Percentiles rank a stretch among this genome's conserved stretches.
Evolutionary conservation across 495 filamentous ascomycete genomes (phyloP).

Genomic region (Oleoguttula mirabilis): DNA sequence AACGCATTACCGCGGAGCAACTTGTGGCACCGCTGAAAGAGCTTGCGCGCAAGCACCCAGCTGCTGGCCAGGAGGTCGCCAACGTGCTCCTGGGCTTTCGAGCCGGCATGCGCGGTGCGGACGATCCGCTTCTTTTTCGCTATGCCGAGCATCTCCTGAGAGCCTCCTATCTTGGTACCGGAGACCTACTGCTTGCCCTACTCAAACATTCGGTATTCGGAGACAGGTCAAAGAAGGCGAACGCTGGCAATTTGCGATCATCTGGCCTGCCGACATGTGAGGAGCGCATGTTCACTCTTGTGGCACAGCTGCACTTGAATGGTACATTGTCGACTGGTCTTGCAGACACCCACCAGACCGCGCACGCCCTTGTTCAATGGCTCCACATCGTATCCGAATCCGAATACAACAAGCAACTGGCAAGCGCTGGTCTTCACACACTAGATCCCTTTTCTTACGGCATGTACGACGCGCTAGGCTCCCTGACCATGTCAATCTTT

Average conservation of each 20-base stretch:
- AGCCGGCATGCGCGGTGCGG: neutral
- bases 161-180: neutral
- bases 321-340: neutral
- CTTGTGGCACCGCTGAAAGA: slow-evolving; percentile 1
- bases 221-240: neutral
- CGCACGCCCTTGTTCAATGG: slow-evolving; percentile 12
- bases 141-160: slow-evolving; percentile 4
- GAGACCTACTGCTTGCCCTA: slow-evolving; percentile 4
- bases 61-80: slow-evolving; percentile 3
- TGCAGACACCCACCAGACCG: neutral
- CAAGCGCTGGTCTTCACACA: slow-evolving; percentile 6
- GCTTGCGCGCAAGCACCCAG: neutral
- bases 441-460: slow-evolving; percentile 4
- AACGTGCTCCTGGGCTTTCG: slow-evolving; percentile 12
- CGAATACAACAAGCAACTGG: slow-evolving; percentile 9
- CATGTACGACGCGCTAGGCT: slow-evolving; percentile 14
- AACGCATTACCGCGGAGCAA: slow-evolving; percentile 9
- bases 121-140: slow-evolving; percentile 13
- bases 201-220: slow-evolving; percentile 1
- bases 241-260: no score
- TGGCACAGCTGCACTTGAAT: slow-evolving; percentile 6
- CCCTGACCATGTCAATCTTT: slow-evolving; percentile 6
- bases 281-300: slow-evolving; percentile 15
- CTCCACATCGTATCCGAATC: slow-evolving; percentile 5
- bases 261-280: slow-evolving; percentile 12